Conservation (phyloP, 2,329 filamentous ascomycete species). For the Paecilomyces niveus region DNA sequence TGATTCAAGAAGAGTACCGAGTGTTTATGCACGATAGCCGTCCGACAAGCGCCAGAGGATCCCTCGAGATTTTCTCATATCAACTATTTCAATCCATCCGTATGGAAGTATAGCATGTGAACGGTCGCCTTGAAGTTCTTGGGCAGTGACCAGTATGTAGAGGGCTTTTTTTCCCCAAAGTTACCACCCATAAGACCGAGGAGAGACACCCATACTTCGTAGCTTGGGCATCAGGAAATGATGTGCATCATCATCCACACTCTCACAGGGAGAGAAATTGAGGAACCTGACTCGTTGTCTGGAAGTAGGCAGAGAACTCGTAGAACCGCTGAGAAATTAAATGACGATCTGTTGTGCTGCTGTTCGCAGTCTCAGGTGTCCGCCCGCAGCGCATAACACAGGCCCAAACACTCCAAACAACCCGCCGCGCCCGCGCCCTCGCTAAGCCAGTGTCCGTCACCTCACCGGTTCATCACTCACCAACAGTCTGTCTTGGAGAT, state of each 20-base stretch:
- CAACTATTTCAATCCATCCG: not conserved
- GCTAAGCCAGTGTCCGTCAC: constrained; percentile 15
- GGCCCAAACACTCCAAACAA: constrained; percentile 14
- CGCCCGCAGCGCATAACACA: not conserved
- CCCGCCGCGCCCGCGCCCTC: constrained; percentile 10
- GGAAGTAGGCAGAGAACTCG: not conserved
- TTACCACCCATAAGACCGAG: not conserved
- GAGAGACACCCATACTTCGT: not conserved
- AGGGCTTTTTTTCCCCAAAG: not conserved
- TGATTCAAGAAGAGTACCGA: not conserved
- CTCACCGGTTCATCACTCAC: constrained; percentile 19
- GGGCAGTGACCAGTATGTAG: not conserved
- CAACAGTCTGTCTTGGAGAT: constrained; percentile 9
- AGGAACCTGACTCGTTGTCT: not conserved
- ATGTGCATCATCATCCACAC: not conserved
- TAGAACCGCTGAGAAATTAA: not conserved
- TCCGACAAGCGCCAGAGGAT: not conserved
- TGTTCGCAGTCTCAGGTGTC: not conserved
- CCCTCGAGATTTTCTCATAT: not conserved
- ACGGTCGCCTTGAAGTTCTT: not conserved
- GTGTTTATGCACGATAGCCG: not conserved
- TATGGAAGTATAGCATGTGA: not conserved
- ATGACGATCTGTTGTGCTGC: not conserved
- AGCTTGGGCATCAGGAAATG: not conserved
- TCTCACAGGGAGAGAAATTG: not conserved